Base-by-base conservation (phyloP, 1,284 basidiomycete species). In the Puccinia coronata region DNA sequence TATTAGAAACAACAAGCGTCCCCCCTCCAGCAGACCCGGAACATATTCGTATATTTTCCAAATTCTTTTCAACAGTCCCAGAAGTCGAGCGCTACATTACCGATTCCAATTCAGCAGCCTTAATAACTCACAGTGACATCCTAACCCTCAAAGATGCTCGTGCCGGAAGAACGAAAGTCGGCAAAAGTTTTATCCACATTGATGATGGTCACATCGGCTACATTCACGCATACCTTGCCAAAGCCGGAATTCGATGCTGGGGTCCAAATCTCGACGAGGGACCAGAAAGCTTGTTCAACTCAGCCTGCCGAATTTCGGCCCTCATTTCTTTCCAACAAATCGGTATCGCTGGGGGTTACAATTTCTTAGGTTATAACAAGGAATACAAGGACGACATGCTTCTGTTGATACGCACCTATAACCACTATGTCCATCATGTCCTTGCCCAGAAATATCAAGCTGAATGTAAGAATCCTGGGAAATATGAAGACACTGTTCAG, bases 351-450 rank as follows among this genome's bases (percentile, higher is more conserved):
- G 69, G 78, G 8, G 55, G 36, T 1, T 80, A 72, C 57, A 47
- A 81, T 31, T 65, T 59, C 43, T 12, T 65, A 0, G 67, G 74
- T 14, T 57, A 65, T 43, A 65, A 81, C 23, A 41, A 47, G 8
- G 8, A 43, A 6, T 74, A 81, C 5, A 31, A 49, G 8, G 59
- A 73, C 5, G n/a, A 72, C 8, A 23, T 65, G 20, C 16, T 47
- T 11, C 34, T 73, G 23, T 43, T 73, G 0, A 74, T 67, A 3
- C 6, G 28, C 47, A 25, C 79, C 0, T 81, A 81, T 41, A 81
- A 81, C 39, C 70, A 81, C 31, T 81, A 81, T 39, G 49, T 81
- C 9, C 79, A 81, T 51, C 47, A 73, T 28, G 41, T 61, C 0
- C 16, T 73, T 31, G 55, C 70, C 1, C 25, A 43, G n/a, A 49